These are phyloP conservation scores for Tillandsia fasciculata DNA, from an alignment of 176 grass and related monocot species.

Conservation along the genomic window DNA sequence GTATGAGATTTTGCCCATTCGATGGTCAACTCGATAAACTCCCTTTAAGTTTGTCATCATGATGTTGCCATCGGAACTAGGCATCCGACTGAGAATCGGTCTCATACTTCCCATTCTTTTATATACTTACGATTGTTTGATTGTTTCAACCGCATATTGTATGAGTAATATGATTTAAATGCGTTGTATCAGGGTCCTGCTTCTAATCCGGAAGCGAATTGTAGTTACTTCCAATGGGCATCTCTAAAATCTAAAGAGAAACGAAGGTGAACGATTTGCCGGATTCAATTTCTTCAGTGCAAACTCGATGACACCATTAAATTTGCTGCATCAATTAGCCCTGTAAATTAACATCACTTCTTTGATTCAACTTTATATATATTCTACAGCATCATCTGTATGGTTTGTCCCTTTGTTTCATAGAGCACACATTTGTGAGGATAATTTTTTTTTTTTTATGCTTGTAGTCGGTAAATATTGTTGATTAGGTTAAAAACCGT, in stretches of 20 bases:
- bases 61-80: too few relatives aligned
- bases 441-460: too few relatives aligned
- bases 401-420: too few relatives aligned
- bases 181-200: slow-evolving; percentile 56
- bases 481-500: background rate
- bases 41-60: too few relatives aligned
- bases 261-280: slow-evolving; percentile 13
- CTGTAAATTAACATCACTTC: too few relatives aligned
- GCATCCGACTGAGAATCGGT: too few relatives aligned
- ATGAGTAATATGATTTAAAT: background rate
- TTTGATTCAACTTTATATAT: too few relatives aligned
- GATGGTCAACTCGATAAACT: too few relatives aligned
- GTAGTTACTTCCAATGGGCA: slow-evolving; percentile 83
- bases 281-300: background rate
- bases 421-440: too few relatives aligned
- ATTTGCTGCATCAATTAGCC: too few relatives aligned
- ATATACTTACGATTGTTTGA: background rate
- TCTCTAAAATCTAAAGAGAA: slow-evolving; percentile 65
- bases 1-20: too few relatives aligned
- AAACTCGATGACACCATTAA: background rate
- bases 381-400: too few relatives aligned
- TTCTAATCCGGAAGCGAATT: slow-evolving; percentile 83
- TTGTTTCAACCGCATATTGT: background rate
- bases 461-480: background rate
- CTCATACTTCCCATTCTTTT: background rate